A percentile compares a stretch with the other conserved stretches of the same genome.
phyloP scores from a whole-genome alignment of 2,329 filamentous ascomycete species.

The Phyllosticta citribraziliensis region DNA sequence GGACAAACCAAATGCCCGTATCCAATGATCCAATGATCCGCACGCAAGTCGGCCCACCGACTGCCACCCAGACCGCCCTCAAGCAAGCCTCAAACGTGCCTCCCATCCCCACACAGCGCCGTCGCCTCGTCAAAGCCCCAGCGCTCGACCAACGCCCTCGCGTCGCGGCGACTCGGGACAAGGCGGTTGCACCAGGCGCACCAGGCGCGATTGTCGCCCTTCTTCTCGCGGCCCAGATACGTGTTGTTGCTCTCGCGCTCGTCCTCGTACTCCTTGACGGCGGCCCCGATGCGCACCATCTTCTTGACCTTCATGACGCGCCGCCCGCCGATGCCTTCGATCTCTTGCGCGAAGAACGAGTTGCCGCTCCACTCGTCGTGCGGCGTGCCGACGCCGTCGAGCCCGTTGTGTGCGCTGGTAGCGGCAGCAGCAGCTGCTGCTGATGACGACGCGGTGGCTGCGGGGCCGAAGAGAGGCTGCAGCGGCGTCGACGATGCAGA shows the following conservation, averaged over 20 bases:
- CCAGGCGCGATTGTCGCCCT: constrained; percentile 65
- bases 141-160: neutral
- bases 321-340: constrained; percentile 80
- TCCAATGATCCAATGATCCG: too few relatives aligned
- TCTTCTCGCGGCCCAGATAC: constrained; percentile 61
- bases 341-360: constrained; percentile 77
- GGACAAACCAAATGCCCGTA: too few relatives aligned
- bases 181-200: constrained; percentile 85
- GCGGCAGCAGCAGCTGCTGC: constrained; percentile 8
- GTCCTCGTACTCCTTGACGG: constrained; percentile 74
- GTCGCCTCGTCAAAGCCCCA: neutral
- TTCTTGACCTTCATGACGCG: constrained; percentile 84
- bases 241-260: constrained; percentile 36
- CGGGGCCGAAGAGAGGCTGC: neutral
- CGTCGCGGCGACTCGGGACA: constrained; percentile 43
- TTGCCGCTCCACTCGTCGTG: constrained; percentile 39
- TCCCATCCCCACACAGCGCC: constrained; percentile 1
- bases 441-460: neutral
- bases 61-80: neutral
- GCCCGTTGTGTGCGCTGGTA: constrained; percentile 12
- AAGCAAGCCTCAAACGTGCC: neutral
- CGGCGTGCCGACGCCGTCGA: constrained; percentile 28
- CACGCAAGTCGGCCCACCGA: neutral
- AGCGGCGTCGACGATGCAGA: neutral
- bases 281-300: constrained; percentile 70